Base-by-base conservation (phyloP, 1,284 basidiomycete species). In the Cutaneotrichosporon dermatis region DNA sequence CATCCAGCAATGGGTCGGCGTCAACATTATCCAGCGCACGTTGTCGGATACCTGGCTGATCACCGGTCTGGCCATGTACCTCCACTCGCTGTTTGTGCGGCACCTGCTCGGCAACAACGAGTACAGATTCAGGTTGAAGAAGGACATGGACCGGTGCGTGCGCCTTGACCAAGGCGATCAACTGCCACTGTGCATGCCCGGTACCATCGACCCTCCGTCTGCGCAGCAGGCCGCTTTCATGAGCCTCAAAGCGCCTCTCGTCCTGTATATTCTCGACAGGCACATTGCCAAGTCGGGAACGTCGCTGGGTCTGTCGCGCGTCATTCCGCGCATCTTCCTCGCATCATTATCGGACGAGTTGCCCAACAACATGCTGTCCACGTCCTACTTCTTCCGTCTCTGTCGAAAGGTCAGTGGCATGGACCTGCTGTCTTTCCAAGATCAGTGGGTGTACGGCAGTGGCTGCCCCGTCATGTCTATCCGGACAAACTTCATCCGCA, bases 381-480 rank as follows among this genome's bases (percentile, higher is more conserved):
- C 96, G 0, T 87, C 90, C 65, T 85, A 86, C 33, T 99, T 99
- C 79, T 82, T 99, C 63, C 83, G 93, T 55, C 92, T 86, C 45
- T 99, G 95, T 73, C 83, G 93, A 64, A 99, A 96, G 76, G 89
- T 96, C 51, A 93, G 91, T 69, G 89, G 90, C 10, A 86, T 92
- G 15, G 95, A 98, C 73, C 83, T 92, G 41, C 84, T 89, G 58
- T 84, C 85, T 33, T 99, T 99, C 74, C 89, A 91, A 34, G 92
- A 98, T 72, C 95, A 99, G 76, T 99, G 96, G 96, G 92, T 99
- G 65, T 96, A 94, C 72, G 93, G 93, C 11, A 95, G 91, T 72
- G 96, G 96, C 4, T 97, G 93, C 73, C 96, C 96, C 0, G 84
- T 88, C 9, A 94, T 99, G 75, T 85, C 85, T 1, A 89, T 98